Conservation (phyloP, 805 yeast genomes). For the Candida parachauliodes region DNA sequence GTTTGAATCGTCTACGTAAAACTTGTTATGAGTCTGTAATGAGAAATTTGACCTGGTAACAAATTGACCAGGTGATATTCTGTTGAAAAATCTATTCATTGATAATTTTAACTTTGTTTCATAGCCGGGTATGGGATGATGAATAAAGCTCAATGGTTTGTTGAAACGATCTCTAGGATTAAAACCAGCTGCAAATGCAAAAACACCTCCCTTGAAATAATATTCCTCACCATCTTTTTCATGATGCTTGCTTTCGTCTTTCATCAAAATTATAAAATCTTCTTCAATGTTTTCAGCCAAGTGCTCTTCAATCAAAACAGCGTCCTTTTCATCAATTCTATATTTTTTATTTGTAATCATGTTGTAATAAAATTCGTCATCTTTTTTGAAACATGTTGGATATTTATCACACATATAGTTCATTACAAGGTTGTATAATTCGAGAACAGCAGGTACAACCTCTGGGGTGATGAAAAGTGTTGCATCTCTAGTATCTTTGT, state of each 20-base stretch:
- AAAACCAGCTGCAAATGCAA: constrained; percentile 46
- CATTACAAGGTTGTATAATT: constrained; percentile 29
- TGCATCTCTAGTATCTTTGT: constrained; percentile 21
- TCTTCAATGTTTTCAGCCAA: constrained; percentile 35
- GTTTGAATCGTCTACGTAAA: constrained; percentile 36
- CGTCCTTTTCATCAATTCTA: constrained; percentile 16
- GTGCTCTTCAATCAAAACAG: constrained; percentile 17
- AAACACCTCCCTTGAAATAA: constrained; percentile 40
- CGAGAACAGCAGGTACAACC: constrained; percentile 31
- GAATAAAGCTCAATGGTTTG: constrained; percentile 34
- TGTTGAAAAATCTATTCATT: constrained; percentile 39
- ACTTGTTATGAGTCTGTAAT: constrained; percentile 33
- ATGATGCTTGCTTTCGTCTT: constrained; percentile 26
- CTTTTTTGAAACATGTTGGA: constrained; percentile 31
- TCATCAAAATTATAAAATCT: constrained; percentile 36
- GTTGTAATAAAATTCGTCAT: constrained; percentile 20
- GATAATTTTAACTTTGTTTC: constrained; percentile 34
- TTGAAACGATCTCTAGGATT: constrained; percentile 36
- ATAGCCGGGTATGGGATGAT: constrained; percentile 42
- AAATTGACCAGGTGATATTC: constrained; percentile 33
- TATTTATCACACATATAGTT: constrained; percentile 34
- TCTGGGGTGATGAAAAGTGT: constrained; percentile 34
- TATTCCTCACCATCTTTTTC: constrained; percentile 35
- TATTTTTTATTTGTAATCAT: constrained; percentile 22
- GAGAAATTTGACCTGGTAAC: constrained; percentile 41